Conservation (phyloP, 2,329 filamentous ascomycete genomes). For the Cladophialophora immunda region DNA sequence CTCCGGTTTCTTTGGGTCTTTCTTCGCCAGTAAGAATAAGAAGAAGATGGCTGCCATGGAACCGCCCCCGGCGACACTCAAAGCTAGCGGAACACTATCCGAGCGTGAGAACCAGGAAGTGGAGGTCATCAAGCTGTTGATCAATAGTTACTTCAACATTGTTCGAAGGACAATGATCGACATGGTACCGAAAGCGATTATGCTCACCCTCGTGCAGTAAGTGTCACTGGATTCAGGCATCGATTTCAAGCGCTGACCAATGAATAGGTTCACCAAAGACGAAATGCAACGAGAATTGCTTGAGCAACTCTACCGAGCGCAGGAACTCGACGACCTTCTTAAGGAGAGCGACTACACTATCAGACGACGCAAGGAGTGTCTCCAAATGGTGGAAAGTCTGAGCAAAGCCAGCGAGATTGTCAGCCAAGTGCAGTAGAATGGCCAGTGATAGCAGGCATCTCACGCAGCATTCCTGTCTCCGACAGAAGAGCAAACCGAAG, state of each 20-base stretch:
- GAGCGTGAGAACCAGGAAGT: constrained; percentile 96
- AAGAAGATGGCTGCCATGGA: constrained; percentile 99
- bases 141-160: constrained; percentile 97
- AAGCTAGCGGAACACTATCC: constrained; percentile 90
- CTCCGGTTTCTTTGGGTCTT: constrained; percentile 93
- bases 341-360: constrained; percentile 99
- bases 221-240: constrained; percentile 51
- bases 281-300: constrained; percentile 98
- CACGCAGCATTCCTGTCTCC: neutral
- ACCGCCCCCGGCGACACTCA: constrained; percentile 87
- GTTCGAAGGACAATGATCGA: constrained; percentile 98
- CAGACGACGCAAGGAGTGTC: constrained; percentile 94
- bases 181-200: constrained; percentile 99
- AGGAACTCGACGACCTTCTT: constrained; percentile 89
- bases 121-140: constrained; percentile 97
- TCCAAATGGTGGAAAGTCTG: constrained; percentile 98
- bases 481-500: neutral
- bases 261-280: constrained; percentile 83
- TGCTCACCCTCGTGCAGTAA: constrained; percentile 95
- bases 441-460: neutral
- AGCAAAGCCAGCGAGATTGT: constrained; percentile 94
- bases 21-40: constrained; percentile 99
- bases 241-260: constrained; percentile 31
- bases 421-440: constrained; percentile 70
- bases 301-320: constrained; percentile 94